Evolutionary conservation across 1,284 basidiomycete genomes (phyloP).

Genomic region (Kwoniella shivajii): DNA sequence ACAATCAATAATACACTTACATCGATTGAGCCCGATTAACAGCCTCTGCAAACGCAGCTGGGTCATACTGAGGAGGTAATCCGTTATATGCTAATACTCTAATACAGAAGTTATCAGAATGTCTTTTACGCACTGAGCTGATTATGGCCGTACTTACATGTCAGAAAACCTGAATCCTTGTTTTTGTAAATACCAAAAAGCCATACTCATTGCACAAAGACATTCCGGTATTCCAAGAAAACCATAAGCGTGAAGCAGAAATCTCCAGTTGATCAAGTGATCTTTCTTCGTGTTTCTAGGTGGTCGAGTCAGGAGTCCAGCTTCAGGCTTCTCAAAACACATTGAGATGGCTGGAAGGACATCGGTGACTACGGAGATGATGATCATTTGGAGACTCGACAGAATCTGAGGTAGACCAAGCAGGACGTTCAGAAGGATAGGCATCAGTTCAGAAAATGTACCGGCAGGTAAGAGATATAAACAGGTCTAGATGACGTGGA

Average conservation of each 20-base stretch:
- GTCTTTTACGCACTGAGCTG: too few species aligned
- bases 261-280: constrained; percentile 56
- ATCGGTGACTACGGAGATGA: constrained; percentile 64
- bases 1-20: too few species aligned
- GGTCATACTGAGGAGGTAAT: constrained; percentile 47
- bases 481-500: constrained; percentile 32
- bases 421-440: constrained; percentile 62
- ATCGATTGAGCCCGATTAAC: constrained; percentile 58
- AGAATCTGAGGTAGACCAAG: constrained; percentile 61
- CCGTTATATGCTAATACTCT: constrained; percentile 60
- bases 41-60: constrained; percentile 52
- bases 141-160: constrained; percentile 35
- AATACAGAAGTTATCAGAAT: too few species aligned
- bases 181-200: constrained; percentile 58
- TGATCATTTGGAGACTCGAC: constrained; percentile 59
- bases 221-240: constrained; percentile 64
- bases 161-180: constrained; percentile 63
- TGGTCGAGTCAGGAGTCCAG: constrained; percentile 61
- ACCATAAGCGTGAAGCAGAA: constrained; percentile 67
- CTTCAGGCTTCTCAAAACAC: constrained; percentile 64
- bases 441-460: constrained; percentile 68
- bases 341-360: constrained; percentile 62
- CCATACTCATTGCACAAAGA: constrained; percentile 59
- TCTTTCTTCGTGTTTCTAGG: constrained; percentile 65
- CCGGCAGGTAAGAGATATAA: constrained; percentile 54